Conservation (phyloP, 2,329 filamentous ascomycete species). For the Orbilia javanica region DNA sequence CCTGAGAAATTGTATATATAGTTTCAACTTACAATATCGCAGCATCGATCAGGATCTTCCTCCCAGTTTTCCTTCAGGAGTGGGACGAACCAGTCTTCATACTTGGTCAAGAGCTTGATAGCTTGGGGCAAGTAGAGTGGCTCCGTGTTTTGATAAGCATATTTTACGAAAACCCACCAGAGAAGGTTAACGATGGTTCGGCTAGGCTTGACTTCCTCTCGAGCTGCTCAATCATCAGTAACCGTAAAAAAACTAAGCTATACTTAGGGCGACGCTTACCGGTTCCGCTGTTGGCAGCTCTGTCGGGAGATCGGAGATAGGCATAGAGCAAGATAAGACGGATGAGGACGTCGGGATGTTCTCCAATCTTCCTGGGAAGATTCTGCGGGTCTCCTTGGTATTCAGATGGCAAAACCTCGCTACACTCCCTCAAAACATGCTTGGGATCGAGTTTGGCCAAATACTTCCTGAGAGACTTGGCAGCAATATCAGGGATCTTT, state of each 20-base stretch:
- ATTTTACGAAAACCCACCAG: conserved; percentile 57
- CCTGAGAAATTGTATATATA: not conserved
- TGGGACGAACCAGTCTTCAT: conserved; percentile 47
- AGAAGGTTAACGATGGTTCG: conserved; percentile 32
- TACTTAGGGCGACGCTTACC: not conserved
- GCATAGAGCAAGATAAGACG: conserved; percentile 33
- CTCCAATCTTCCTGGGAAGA: conserved; percentile 35
- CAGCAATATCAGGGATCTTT: conserved; percentile 15
- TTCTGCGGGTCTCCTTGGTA: conserved; percentile 15
- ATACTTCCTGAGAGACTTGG: conserved; percentile 18
- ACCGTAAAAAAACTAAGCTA: not conserved
- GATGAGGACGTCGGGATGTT: conserved; percentile 38
- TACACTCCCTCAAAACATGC: conserved; percentile 17
- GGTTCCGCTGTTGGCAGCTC: not conserved
- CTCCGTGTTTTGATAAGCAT: conserved; percentile 31
- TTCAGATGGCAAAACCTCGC: conserved; percentile 15
- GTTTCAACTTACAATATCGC: conserved; percentile 37
- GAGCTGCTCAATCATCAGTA: conserved; percentile 7
- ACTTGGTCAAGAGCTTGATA: conserved; percentile 18
- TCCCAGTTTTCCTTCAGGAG: conserved; percentile 46
- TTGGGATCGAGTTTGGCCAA: conserved; percentile 30
- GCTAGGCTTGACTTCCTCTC: not conserved
- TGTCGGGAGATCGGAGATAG: conserved; percentile 33
- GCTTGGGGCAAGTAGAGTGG: conserved; percentile 15
- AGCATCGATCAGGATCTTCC: conserved; percentile 13